Percentiles rank a stretch among this genome's conserved stretches.
Conservation (phyloP, 2,329 filamentous ascomycete species). For the Hypoxylon rubiginosum region DNA sequence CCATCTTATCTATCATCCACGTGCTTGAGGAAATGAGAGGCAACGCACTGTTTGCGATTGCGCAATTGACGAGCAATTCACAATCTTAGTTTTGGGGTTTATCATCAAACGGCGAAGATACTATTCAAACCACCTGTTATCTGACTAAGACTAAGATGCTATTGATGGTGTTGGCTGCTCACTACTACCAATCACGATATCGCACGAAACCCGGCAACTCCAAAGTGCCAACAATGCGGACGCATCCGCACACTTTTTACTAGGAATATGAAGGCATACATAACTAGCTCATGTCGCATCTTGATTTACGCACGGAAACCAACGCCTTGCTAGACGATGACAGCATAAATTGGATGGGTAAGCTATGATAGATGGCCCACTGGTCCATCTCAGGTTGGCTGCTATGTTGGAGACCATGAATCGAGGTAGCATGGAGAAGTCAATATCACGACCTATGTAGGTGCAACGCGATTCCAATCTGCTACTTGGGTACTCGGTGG, state of each 20-base stretch:
- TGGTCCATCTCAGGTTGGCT: background rate
- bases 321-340: background rate
- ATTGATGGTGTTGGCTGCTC: background rate
- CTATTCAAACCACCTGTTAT: background rate
- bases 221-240: conserved; percentile 14
- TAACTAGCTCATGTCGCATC: no score
- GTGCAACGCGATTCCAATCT: background rate
- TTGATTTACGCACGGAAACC: background rate
- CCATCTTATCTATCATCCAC: no score
- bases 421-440: background rate
- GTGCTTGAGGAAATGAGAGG: background rate
- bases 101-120: background rate
- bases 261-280: conserved; percentile 4
- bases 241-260: conserved; percentile 4
- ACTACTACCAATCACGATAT: background rate
- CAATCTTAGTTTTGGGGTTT: no score
- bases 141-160: background rate
- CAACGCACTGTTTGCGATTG: background rate
- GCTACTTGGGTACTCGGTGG: conserved; percentile 3
- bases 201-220: conserved; percentile 6
- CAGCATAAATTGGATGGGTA: background rate
- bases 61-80: background rate
- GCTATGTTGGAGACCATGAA: background rate
- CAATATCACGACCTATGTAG: background rate
- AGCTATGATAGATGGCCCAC: background rate